Evolutionary conservation across 2,329 filamentous ascomycete genomes (phyloP).

Genomic region (Aschersonia sp.): DNA sequence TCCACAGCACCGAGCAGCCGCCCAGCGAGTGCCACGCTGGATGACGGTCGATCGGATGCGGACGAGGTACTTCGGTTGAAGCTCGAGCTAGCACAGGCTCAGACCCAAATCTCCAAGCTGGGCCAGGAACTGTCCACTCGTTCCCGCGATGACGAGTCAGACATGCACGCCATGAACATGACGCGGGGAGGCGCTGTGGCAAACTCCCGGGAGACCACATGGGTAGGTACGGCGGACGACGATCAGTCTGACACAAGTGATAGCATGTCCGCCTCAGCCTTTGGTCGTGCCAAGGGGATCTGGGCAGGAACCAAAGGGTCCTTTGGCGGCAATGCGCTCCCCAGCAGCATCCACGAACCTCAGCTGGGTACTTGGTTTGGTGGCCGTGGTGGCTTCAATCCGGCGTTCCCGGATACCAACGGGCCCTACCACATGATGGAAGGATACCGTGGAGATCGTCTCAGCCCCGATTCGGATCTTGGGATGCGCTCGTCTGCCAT

Average conservation of each 20-base stretch:
- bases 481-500: conserved; percentile 24
- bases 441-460: conserved; percentile 28
- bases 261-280: conserved; percentile 31
- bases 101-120: conserved; percentile 55
- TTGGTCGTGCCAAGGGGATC: conserved; percentile 38
- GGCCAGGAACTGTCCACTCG: conserved; percentile 55
- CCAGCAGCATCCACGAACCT: conserved; percentile 22
- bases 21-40: conserved; percentile 34
- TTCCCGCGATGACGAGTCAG: conserved; percentile 35
- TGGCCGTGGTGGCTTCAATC: conserved; percentile 19
- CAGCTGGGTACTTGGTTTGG: conserved; percentile 28
- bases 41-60: conserved; percentile 23
- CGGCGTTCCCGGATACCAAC: conserved; percentile 24
- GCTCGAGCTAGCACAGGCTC: conserved; percentile 55
- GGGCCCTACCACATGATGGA: conserved; percentile 22
- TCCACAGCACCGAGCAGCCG: conserved; percentile 33
- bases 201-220: conserved; percentile 27
- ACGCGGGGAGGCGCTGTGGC: conserved; percentile 8
- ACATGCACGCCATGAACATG: conserved; percentile 9
- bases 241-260: conserved; percentile 42
- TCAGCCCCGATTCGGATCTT: conserved; percentile 33
- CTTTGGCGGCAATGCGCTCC: conserved; percentile 18
- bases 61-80: conserved; percentile 55
- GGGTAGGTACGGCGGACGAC: conserved; percentile 37
- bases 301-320: conserved; percentile 36